These are phyloP conservation scores for Trichosporon sp. DNA, from an alignment of 1,284 basidiomycete species.

Conservation along the genomic window DNA sequence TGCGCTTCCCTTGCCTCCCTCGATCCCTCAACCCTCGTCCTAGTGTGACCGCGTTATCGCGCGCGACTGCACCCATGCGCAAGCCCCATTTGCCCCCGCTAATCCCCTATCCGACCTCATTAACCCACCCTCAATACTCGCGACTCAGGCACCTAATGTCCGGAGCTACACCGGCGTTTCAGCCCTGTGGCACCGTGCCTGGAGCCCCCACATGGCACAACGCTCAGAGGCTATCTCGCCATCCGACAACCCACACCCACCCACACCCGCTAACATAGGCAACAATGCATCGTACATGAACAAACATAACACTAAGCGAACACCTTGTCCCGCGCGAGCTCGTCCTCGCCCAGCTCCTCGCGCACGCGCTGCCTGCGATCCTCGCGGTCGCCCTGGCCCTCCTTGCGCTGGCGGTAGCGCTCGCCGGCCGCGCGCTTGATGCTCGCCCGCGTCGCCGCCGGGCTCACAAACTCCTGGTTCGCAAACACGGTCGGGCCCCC, in stretches of 20 bases:
- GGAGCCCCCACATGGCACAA: background rate
- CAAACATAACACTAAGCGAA: slow-evolving; percentile 59
- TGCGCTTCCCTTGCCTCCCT: background rate
- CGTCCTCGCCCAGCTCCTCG: slow-evolving; percentile 64
- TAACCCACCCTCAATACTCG: background rate
- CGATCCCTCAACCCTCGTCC: background rate
- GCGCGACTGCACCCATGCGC: background rate
- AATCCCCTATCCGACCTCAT: background rate
- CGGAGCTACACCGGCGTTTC: slow-evolving; percentile 1
- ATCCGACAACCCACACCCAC: background rate
- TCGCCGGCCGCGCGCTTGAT: slow-evolving; percentile 68
- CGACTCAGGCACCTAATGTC: background rate
- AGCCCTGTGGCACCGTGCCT: background rate
- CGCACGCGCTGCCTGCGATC: slow-evolving; percentile 64
- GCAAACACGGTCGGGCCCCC: slow-evolving; percentile 92
- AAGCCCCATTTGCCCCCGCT: background rate
- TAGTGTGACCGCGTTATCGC: background rate
- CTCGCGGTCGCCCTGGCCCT: slow-evolving; percentile 64
- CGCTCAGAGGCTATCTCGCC: background rate
- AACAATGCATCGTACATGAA: slow-evolving; percentile 5
- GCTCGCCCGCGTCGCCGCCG: slow-evolving; percentile 72
- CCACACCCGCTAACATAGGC: background rate
- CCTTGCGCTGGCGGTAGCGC: slow-evolving; percentile 75
- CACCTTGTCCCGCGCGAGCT: slow-evolving; percentile 77
- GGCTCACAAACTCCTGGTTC: slow-evolving; percentile 92